Evolutionary conservation across 169 alveolate genomes (phyloP), one percentile per base, ranked within the genome.

Genomic region (Sarcocystis neurona): DNA sequence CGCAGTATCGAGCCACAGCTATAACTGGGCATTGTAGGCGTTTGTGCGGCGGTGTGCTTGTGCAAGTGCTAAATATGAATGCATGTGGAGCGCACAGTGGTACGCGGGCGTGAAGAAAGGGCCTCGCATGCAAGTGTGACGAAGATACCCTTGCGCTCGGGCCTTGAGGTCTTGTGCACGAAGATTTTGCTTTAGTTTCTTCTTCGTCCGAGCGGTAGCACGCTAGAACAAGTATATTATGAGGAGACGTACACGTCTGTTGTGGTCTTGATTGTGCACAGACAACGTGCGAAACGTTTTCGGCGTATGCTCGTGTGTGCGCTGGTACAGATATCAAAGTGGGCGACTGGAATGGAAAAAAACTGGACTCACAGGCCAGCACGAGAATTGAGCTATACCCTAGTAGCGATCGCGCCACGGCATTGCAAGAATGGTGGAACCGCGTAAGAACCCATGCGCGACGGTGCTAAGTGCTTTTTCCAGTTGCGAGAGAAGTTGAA

Each of bases 261-360:
- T 8, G n/a, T 50, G 60, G n/a, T 50, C 18, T 50, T 50, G 60
- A 50, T 8, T 8, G 8, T 50, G n/a, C n/a, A 10, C 60, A 8
- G 8, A 18, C 18, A 50, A 8, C 60, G 60, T 50, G 60, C n/a
- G 8, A 10, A 18, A 10, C 60, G 18, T 50, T 18, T 8, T 50
- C 60, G 8, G n/a, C 18, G 8, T 18, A 50, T 10, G 18, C 8
- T 23, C 30, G 5, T 41, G 0, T 63, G 27, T 63, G 4, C 43
- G 27, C 6, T 15, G 8, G 4, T 15, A 2, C 75, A 63, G 75
- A 15, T 1, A 43, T 63, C 46, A 63, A 63, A n/a, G 75, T 63
- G 20, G 75, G 75, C 39, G 75, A 63, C 75, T 63, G 75, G 75
- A 63, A 63, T 63, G 75, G 75, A 1, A 63, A n/a, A 43, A 63